phyloP scores from a whole-genome alignment of 2,329 filamentous ascomycete species.

The Furcasterigmium furcatum region DNA sequence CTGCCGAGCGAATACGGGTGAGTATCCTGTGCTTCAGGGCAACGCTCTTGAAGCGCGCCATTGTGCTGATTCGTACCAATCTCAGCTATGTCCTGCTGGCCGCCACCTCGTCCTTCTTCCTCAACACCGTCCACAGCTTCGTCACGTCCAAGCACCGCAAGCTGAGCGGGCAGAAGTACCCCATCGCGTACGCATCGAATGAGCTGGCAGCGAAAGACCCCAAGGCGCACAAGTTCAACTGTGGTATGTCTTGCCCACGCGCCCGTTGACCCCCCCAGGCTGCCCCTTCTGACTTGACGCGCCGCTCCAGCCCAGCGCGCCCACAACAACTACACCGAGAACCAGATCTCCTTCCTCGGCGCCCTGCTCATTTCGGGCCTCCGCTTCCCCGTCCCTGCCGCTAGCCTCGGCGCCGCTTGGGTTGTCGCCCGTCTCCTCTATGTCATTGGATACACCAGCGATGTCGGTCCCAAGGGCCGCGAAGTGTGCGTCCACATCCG shows the following conservation, averaged over 20 bases:
- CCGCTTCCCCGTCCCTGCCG: constrained; percentile 46
- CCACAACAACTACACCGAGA: constrained; percentile 63
- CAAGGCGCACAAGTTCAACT: constrained; percentile 59
- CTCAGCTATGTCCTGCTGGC: constrained; percentile 58
- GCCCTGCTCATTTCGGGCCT: constrained; percentile 55
- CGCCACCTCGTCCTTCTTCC: constrained; percentile 53
- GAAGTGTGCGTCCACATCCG: constrained; percentile 23
- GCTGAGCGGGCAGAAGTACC: constrained; percentile 51
- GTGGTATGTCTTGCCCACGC: constrained; percentile 41
- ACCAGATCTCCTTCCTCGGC: constrained; percentile 48
- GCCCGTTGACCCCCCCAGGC: constrained; percentile 5
- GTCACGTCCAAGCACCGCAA: constrained; percentile 48
- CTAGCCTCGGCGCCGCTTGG: constrained; percentile 50
- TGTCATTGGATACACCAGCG: constrained; percentile 48
- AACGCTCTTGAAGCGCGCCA: too few species aligned
- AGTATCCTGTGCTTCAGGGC: background rate
- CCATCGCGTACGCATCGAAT: constrained; percentile 51
- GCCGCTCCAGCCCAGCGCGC: constrained; percentile 50
- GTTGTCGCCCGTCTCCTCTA: constrained; percentile 49
- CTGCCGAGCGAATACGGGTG: background rate
- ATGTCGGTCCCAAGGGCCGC: constrained; percentile 41
- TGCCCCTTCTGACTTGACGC: background rate
- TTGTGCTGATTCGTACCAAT: too few species aligned
- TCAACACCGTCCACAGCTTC: constrained; percentile 50
- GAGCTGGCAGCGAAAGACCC: constrained; percentile 53